These are phyloP conservation scores for Claviceps sp. DNA, from an alignment of 2,329 filamentous ascomycete genomes.

Conservation along the genomic window DNA sequence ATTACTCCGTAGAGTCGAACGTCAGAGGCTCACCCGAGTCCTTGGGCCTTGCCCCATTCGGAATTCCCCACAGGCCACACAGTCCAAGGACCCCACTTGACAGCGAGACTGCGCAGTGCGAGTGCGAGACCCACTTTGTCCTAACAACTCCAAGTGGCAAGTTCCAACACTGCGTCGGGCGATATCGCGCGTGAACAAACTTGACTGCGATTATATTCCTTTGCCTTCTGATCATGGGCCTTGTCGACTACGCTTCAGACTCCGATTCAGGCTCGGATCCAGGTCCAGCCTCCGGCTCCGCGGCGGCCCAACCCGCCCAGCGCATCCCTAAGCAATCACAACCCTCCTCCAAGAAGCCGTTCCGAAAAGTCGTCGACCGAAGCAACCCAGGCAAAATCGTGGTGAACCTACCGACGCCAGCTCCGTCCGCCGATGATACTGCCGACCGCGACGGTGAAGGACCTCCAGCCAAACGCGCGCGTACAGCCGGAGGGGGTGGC, in stretches of 20 bases:
- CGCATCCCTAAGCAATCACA: constrained; percentile 17
- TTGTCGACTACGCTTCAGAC: constrained; percentile 56
- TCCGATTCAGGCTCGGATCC: constrained; percentile 64
- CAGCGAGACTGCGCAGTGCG: too few relatives aligned
- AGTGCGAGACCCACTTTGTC: too few relatives aligned
- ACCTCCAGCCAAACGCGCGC: constrained; percentile 57
- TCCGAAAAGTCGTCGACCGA: constrained; percentile 71
- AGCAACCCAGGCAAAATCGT: constrained; percentile 73
- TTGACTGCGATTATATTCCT: neutral
- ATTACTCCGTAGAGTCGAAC: too few relatives aligned
- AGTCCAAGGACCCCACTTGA: too few relatives aligned
- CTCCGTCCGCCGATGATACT: constrained; percentile 24
- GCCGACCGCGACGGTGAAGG: constrained; percentile 11
- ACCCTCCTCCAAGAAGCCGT: constrained; percentile 39
- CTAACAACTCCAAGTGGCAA: too few relatives aligned
- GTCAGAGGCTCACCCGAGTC: too few relatives aligned
- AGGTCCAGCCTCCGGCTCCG: constrained; percentile 61
- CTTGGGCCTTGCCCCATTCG: too few relatives aligned
- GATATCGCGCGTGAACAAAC: neutral
- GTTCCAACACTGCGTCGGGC: neutral
- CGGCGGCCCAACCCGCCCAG: constrained; percentile 24
- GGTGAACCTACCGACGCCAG: constrained; percentile 55
- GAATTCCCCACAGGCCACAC: too few relatives aligned
- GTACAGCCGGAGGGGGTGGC: constrained; percentile 36
- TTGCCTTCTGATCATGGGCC: constrained; percentile 41